phyloP scores from a whole-genome alignment of 495 filamentous ascomycete genomes.

The Penicillium paradoxum region DNA sequence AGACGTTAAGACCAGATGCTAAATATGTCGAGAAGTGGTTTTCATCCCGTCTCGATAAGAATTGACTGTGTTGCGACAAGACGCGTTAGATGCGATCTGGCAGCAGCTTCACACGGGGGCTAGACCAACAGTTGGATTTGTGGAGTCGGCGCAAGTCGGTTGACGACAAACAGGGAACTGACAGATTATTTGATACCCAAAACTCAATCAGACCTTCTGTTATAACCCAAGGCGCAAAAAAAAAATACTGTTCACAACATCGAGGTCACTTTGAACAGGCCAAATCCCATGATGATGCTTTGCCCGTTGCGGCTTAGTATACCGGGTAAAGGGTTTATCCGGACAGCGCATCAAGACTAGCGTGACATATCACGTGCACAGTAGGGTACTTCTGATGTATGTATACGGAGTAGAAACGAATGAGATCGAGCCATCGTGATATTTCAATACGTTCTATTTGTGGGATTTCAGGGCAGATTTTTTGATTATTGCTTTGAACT shows the following conservation, averaged over 20 bases:
- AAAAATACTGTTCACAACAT: conserved; percentile 7
- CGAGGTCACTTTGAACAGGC: conserved; percentile 15
- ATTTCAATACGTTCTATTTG: no score
- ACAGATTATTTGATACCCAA: not conserved
- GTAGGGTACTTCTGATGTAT: not conserved
- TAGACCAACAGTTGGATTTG: conserved; percentile 13
- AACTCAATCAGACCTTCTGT: not conserved
- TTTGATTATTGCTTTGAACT: no score
- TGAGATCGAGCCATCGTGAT: no score
- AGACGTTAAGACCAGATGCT: conserved; percentile 9
- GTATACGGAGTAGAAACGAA: no score
- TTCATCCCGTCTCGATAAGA: conserved; percentile 30
- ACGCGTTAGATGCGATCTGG: conserved; percentile 34
- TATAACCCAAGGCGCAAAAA: conserved; percentile 5
- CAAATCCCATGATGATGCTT: conserved; percentile 33
- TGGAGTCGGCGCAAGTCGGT: conserved; percentile 5
- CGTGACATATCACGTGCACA: conserved; percentile 6
- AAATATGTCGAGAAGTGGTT: conserved; percentile 19
- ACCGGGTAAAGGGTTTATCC: conserved; percentile 21
- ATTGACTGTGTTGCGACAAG: conserved; percentile 10
- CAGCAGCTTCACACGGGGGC: conserved; percentile 23
- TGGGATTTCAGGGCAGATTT: no score
- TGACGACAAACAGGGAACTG: conserved; percentile 2
- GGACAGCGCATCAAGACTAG: conserved; percentile 15
- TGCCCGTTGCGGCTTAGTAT: conserved; percentile 23